phyloP scores from a whole-genome alignment of 805 yeast genomes.

The Kockiozyma suomiensis region DNA sequence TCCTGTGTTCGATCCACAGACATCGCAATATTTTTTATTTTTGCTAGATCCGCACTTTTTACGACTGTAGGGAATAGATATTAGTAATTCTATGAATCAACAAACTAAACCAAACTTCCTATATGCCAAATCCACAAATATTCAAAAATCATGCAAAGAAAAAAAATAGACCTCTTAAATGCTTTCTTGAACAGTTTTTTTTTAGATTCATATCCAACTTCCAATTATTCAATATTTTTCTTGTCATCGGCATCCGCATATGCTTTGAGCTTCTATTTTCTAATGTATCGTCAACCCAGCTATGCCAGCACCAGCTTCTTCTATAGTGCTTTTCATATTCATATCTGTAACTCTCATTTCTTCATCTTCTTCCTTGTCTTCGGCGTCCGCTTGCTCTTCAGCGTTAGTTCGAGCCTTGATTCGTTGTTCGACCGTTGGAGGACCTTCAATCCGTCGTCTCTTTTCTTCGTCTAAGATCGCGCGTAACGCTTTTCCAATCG shows the following conservation, averaged over 20 bases:
- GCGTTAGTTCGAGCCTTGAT: neutral
- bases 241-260: too few relatives aligned
- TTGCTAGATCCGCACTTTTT: too few relatives aligned
- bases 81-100: too few relatives aligned
- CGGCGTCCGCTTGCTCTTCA: neutral
- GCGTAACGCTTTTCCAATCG: constrained; percentile 69
- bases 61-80: too few relatives aligned
- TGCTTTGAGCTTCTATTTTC: too few relatives aligned
- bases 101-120: constrained; percentile 83
- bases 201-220: too few relatives aligned
- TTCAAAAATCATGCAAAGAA: neutral
- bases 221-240: too few relatives aligned
- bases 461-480: constrained; percentile 55
- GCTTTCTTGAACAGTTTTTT: too few relatives aligned
- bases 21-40: constrained; percentile 42
- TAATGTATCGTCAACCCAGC: neutral
- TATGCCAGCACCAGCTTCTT: neutral
- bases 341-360: neutral
- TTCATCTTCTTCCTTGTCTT: neutral
- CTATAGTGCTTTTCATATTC: neutral
- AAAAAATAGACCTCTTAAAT: neutral
- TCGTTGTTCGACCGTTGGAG: neutral
- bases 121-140: too few relatives aligned
- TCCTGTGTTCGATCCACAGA: constrained; percentile 88
- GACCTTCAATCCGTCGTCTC: constrained; percentile 1